Evolutionary conservation across 2,329 filamentous ascomycete species (phyloP).

Genomic region (Chaetomium sp.): DNA sequence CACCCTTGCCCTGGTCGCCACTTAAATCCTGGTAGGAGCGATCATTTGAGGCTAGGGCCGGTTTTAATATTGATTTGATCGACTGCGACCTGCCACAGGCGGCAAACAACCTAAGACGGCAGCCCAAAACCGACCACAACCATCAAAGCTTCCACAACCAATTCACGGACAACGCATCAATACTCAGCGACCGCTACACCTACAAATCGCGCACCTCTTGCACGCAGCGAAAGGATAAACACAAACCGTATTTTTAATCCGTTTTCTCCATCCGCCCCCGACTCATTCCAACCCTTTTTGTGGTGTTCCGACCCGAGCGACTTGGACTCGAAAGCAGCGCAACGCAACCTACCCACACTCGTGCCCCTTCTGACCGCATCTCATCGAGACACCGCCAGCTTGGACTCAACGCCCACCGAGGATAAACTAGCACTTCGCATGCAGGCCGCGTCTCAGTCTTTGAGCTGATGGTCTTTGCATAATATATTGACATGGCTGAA

Average conservation of each 20-base stretch:
- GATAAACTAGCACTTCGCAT: constrained; percentile 5
- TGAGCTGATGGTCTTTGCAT: constrained; percentile 29
- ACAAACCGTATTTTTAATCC: neutral
- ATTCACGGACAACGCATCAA: constrained; percentile 24
- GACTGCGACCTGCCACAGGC: constrained; percentile 19
- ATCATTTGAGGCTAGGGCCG: constrained; percentile 17
- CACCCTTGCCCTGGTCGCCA: constrained; percentile 12
- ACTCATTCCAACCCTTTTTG: neutral
- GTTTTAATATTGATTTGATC: constrained; percentile 22
- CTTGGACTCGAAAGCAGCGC: constrained; percentile 9
- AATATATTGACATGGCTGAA: constrained; percentile 49
- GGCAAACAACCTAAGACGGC: constrained; percentile 27
- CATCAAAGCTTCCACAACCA: constrained; percentile 20
- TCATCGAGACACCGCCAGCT: neutral
- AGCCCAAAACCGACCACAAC: constrained; percentile 26
- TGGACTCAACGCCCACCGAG: neutral
- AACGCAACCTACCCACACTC: constrained; percentile 8
- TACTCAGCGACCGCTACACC: constrained; percentile 1
- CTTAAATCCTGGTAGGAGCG: constrained; percentile 5
- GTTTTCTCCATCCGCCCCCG: neutral
- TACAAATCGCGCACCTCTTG: constrained; percentile 20
- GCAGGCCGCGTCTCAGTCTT: constrained; percentile 6
- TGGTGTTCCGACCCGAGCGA: neutral
- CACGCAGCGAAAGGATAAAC: neutral
- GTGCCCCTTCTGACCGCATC: constrained; percentile 12